Evolutionary conservation across 352 stramenopile genomes (phyloP), one percentile per base, ranked within the genome.

Genomic region (Globisporangium takayamanum): DNA sequence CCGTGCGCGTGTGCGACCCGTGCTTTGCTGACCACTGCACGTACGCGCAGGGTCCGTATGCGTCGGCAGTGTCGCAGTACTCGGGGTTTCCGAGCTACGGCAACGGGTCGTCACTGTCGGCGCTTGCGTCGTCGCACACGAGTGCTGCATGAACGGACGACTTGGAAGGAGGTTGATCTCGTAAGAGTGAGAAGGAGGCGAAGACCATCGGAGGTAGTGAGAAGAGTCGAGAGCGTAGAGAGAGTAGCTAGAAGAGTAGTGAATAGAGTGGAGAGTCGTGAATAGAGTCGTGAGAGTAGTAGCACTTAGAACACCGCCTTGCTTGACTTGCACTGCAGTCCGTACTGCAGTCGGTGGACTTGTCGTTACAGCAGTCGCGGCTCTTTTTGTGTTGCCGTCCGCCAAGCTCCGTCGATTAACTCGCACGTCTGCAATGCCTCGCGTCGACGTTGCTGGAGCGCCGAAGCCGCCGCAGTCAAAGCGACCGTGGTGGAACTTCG

Each of bases 1-100:
- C 86, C 45, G 80, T 92, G 59, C 84, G 86, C 28, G 86, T 95
- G 60, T 95, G 86, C 47, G 84, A 95, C 54, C 75, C 79, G n/a
- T 95, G 86, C 59, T 95, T 94, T 37, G 72, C 72, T 26, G 80
- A 91, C 50, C 87, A 90, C 54, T 86, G 87, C 55, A 68, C 73
- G 51, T 66, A 64, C 45, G 55, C 72, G 15, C 64, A 78, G 42
- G 60, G 70, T 26, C 59, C 59, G 18, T 69, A 67, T 28, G 54
- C 70, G 4, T 49, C 16, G 3, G 5, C 5, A 5, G 44, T 28
- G 7, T 26, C 52, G 30, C 25, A 37, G 48, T 65, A 60, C 22
- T 28, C 37, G 26, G 45, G 44, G 33, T 62, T 56, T 28, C 39
- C 52, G 37, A 55, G 52, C 52, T 65, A 56, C 46, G 48, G 59